Base-by-base conservation (phyloP, 2,329 filamentous ascomycete species). In the Fusarium sp. region DNA sequence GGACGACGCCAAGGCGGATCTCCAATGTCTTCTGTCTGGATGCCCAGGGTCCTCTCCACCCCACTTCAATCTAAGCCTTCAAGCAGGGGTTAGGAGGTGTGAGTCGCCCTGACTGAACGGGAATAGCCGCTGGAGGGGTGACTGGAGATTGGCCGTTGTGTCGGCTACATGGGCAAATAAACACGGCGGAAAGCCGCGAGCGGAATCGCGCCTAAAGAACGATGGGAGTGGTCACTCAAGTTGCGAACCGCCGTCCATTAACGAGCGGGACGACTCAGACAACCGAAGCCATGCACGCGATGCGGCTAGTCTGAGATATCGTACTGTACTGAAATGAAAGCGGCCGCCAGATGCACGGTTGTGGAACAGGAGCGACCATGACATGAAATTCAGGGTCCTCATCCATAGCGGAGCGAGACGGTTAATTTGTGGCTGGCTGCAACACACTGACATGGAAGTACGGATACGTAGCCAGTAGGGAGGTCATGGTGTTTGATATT, bases 31-130 rank as follows among this genome's bases (percentile, higher is more conserved):
- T 59, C 52, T 53, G 45, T 45, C 26, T 61, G 58, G 61, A 63
- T 52, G 44, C 40, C 56, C 58, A 72, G 72, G 72, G 69, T 73
- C 72, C 59, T 63, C 38, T 38, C 66, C 58, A 58, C 64, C 61
- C 66, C 58, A 58, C 64, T 57, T 55, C 43, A 49, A 45, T 40
- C 45, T 52, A 64, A 58, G 51, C 60, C 55, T 49, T 46, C 43
- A 69, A 62, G 69, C 69, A 74, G 69, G 72, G 72, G 69, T 51
- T 13, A 71, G 69, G 67, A 64, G 69, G 31, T 58, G 45, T 18
- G 43, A 66, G 54, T n/a, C n/a, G 44, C 58, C 28, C 39, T 64
- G 26, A 56, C 53, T 48, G 49, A 63, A 68, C 54, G 58, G 63
- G 58, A 67, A 55, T 70, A 70, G 66, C 52, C 58, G 51, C 31